Base-by-base conservation (phyloP, 75 land plant species). In the Cunninghamia lanceolata region DNA sequence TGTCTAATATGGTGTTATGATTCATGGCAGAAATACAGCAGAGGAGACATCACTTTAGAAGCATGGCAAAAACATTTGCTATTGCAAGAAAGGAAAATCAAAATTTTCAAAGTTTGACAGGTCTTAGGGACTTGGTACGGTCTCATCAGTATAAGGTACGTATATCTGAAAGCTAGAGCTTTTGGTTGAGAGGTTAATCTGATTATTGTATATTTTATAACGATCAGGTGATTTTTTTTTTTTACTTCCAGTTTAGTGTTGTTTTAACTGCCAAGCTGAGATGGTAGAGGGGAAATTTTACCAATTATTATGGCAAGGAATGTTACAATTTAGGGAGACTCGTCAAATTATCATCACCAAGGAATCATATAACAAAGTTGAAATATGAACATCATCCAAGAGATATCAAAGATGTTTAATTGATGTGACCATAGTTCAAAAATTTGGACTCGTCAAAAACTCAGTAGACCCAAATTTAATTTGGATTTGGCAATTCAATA, bases 81-180 rank as follows among this genome's bases (percentile, higher is more conserved):
- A 38, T 36, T 38, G 78, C 42, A 7, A 75, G 4, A 36, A 75
- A 36, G 4, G 40, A 75, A 19, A 75, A 75, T 3, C 21, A 75
- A 75, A 75, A 1, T 36, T 75, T 6, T 75, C 78, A 75, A 16
- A 75, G 42, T 75, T 36, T 75, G 78, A 30, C 25, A 38, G 78
- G 78, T 75, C 78, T 75, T 36, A 75, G 78, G 78, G 78, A 75
- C 42, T 75, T 75, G 78, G 78, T 42, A 36, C 78, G 16, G 39
- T 15, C 78, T 38, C 39, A 38, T 75, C 78, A 75, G 11, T 75
- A 75, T 75, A 75, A 75, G 78, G 78, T 75, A 17, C 1, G 42
- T 25, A 38, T 59, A 59, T 21, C 66, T 59, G 28, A 59, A 59
- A 19, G 21, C 28, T 59, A 59, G 28, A 59, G 28, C 66, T 59